A percentile compares a stretch with the other conserved stretches of the same genome.
Evolutionary conservation across 805 yeast genomes (phyloP).

Genomic region (Starmera caribaea): DNA sequence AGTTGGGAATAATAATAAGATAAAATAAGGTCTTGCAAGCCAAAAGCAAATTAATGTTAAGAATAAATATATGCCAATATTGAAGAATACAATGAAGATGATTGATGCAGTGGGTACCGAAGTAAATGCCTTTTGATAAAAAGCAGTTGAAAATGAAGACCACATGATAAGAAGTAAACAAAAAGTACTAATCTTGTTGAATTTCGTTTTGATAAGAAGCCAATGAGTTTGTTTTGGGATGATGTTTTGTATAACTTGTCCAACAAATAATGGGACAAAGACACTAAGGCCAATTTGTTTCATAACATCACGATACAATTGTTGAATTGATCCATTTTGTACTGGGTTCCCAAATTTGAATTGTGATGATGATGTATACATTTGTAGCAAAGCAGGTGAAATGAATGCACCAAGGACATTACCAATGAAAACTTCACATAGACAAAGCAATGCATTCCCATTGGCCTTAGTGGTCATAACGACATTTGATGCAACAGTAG

Average conservation of each 20-base stretch:
- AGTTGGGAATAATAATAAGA: conserved; percentile 31
- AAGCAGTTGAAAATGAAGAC: conserved; percentile 79
- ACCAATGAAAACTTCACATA: conserved; percentile 81
- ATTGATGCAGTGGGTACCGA: conserved; percentile 59
- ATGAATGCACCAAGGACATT: conserved; percentile 79
- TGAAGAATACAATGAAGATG: conserved; percentile 73
- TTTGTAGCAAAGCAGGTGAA: conserved; percentile 75
- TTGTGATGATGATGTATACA: conserved; percentile 43
- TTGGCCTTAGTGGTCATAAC: conserved; percentile 84
- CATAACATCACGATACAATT: conserved; percentile 69
- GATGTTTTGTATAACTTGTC: conserved; percentile 69
- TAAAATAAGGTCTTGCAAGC: conserved; percentile 50
- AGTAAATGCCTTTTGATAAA: conserved; percentile 71
- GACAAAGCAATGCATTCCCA: conserved; percentile 70
- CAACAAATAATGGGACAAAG: conserved; percentile 81
- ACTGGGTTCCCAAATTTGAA: conserved; percentile 84
- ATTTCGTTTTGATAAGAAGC: conserved; percentile 44
- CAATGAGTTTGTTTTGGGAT: conserved; percentile 58
- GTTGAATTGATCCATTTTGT: conserved; percentile 37
- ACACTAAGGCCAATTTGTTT: conserved; percentile 79
- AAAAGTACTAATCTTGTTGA: conserved; percentile 69
- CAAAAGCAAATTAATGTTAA: conserved; percentile 58
- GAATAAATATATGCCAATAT: conserved; percentile 67
- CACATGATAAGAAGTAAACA: conserved; percentile 73
- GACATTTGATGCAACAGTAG: conserved; percentile 86